Evolutionary conservation across 495 filamentous ascomycete genomes (phyloP), one percentile per base, ranked within the genome.

Genomic region (Entonaema liquescens): DNA sequence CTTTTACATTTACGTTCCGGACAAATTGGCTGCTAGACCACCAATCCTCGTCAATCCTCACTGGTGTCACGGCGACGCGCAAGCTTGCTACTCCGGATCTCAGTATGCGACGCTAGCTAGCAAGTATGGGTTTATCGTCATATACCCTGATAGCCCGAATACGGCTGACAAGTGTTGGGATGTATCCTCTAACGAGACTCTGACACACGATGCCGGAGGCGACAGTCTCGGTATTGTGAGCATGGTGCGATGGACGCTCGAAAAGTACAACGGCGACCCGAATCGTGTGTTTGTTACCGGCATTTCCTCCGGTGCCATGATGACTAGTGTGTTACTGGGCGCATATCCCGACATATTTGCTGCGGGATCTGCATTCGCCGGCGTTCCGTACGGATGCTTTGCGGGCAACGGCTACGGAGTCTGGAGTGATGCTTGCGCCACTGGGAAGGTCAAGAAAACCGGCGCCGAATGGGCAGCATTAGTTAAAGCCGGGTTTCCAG

Each of bases 361-460:
- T 2, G 80, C 76, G 13, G 81, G 79, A 3, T 83, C 81, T 8
- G 87, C 79, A 38, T 90, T 89, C 77, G 79, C 86, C 5, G 89
- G 89, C 21, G 87, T 91, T 1, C 79, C 88, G 9, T 87, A 84
- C 28, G 88, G 87, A 7, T 90, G 89, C 79, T 90, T 89, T 75
- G 74, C 76, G 21, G 81, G 79, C 1, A 72, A 79, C 26, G 82
- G 81, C 17, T 77, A 79, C 31, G 77, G 75, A 5, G 80, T 84
- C 1, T 86, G 84, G 85, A 84, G 79, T 64, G 67, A 76, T 25
- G 75, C 74, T 31, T 85, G 83, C 69, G 79, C 84, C 5, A 73
- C 76, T 9, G 84, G 84, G 66, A 68, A 79, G 59, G 62, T 77
- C 62, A 72, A 79, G 53, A 78, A 79, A 59, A 74, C 80, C 54